Evolutionary conservation across 768 basidiomycete genomes (phyloP), one percentile per base, ranked within the genome.

Genomic region (Auricularia auricula-judae): DNA sequence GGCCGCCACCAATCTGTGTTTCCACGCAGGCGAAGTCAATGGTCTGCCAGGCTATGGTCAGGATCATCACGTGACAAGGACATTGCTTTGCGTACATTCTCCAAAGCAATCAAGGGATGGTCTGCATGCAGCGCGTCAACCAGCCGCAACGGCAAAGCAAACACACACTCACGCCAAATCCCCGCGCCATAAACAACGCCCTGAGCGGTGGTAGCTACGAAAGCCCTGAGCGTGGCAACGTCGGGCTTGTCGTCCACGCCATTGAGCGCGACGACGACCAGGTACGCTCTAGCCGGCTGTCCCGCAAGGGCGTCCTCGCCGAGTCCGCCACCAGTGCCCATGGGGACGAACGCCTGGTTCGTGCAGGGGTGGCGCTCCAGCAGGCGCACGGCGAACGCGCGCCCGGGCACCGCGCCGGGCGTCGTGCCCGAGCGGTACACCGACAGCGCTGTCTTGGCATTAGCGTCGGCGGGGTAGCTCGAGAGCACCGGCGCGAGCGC

Each of bases 271-370:
- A 93, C 96, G 18, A 96, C 86, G 11, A 95, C 92, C 54, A 98
- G 76, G 73, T 96, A 96, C 39, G 76, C 74, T 33, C 76, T 74
- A 0, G 81, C 82, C 4, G 82, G 76, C 23, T 23, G 14, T 10
- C 56, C 71, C 65, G 29, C 74, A 63, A n/a, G 70, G 65, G 23
- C 56, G 33, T 82, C 81, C 70, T 67, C 74, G 51, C 75, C 81
- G 51, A 69, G 74, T 61, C 68, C 66, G 63, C 67, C 36, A 68
- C 70, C 72, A 47, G 76, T 74, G 3, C 93, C 91, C 91, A 98
- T 93, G 8, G 97, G 96, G 64, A 98, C 83, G 74, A 98, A 98
- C 4, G 89, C 87, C 73, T 98, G 96, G 68, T 88, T 96, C 12
- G 91, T 95, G 73, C 81, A 89, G 35, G 86, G 82, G 71, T 99